Base-by-base conservation (phyloP, 371 early-diverging fungal species). In the Thermomucor indicae-seudaticae region DNA sequence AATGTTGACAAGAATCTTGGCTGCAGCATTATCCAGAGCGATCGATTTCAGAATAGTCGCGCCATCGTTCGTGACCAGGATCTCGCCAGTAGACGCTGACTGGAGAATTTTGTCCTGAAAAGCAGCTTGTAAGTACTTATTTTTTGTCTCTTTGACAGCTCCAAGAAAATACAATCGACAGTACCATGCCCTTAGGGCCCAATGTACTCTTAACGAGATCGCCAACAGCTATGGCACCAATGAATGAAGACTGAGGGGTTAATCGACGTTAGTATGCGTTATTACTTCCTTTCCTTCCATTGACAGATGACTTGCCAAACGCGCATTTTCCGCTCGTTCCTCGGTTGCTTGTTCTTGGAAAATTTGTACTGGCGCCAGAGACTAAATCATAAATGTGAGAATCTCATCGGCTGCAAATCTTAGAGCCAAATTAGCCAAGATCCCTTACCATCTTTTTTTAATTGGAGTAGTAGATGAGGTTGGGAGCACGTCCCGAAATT, bases 11-110 rank as follows among this genome's bases (percentile, higher is more conserved):
- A 99, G 79, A 12, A 99, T 95, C 75, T 97, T 96, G 53, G 99
- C 99, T 30, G 98, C 96, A 5, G 99, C 93, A 67, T 97, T 96
- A 72, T 99, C 98, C 34, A 99, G 84, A 14, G 93, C 90, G 55
- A 99, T 94, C 37, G 95, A 95, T 71, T 99, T 99, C 39, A 99
- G 80, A 64, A 99, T 98, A 29, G 99, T 99, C 14, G 99, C 99
- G 44, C 99, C 99, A 75, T 99, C 99, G 78, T 99, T 99, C 12
- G 99, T 98, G 38, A 99, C 97, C 61, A 91, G 78, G 59, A 97
- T 86, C 55, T 91, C 86, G 52, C 90, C 93, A 32, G 77, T 83
- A 34, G 80, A 73, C 30, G 92, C 78, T 45, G 98, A 92, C 69
- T 98, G 95, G 66, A 99, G 90, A 57, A 98, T 94, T 78, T 98